These are phyloP conservation scores for Sphagnum magellanicum DNA, from an alignment of 228 moss, liverwort and hornwort genomes.

Conservation along the genomic window DNA sequence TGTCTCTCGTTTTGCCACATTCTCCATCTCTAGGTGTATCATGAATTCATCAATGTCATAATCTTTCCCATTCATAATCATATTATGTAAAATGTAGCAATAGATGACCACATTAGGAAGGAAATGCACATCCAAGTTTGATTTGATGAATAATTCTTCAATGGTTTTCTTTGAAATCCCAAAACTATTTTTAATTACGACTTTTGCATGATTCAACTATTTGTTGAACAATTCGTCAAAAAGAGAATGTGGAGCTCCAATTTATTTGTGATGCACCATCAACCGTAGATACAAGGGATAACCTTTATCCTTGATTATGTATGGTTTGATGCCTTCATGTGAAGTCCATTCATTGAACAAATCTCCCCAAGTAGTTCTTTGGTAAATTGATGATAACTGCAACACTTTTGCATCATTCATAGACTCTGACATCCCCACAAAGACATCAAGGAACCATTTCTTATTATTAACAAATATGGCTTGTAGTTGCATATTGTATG, in stretches of 20 bases:
- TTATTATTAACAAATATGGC: background rate
- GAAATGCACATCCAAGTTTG: background rate
- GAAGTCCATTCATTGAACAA: background rate
- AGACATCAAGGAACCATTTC: background rate
- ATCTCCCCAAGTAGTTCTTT: background rate
- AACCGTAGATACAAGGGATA: background rate
- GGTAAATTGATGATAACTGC: background rate
- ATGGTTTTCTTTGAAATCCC: background rate
- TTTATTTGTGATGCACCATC: background rate
- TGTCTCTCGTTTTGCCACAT: background rate
- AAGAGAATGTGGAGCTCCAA: background rate
- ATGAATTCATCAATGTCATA: background rate
- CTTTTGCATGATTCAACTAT: background rate
- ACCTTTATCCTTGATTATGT: background rate
- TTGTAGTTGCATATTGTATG: background rate
- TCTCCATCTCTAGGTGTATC: background rate
- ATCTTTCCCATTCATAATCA: background rate
- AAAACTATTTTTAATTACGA: background rate
- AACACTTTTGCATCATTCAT: background rate
- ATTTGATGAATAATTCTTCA: background rate
- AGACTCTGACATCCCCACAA: background rate
- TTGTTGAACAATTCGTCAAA: background rate
- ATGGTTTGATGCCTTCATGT: background rate
- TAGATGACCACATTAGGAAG: background rate
- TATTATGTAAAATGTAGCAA: background rate